Evolutionary conservation across 179 eudicot species (phyloP).

Genomic region (Corrigiola litoralis): DNA sequence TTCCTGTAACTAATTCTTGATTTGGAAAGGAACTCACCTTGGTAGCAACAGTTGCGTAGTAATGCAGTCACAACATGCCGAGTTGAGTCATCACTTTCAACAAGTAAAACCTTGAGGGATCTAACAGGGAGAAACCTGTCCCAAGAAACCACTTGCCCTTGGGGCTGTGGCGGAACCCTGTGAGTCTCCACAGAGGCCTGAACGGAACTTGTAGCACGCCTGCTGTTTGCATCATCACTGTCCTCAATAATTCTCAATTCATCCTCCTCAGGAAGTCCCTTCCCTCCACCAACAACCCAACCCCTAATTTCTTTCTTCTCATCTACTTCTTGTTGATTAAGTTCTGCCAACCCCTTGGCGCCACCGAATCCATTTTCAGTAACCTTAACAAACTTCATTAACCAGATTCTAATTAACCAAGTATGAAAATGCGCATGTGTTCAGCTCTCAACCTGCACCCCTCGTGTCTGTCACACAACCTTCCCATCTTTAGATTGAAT

Average conservation of each 20-base stretch:
- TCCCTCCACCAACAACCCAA: slow-evolving; percentile 35
- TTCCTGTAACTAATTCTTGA: background rate
- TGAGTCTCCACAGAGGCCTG: slow-evolving; percentile 25
- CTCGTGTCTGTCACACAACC: slow-evolving; percentile 27
- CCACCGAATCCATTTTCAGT: slow-evolving; percentile 31
- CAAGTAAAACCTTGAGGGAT: slow-evolving; percentile 53
- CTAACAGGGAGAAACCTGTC: slow-evolving; percentile 55
- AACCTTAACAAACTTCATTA: slow-evolving; percentile 46
- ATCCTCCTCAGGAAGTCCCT: slow-evolving; percentile 41
- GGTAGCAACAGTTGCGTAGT: slow-evolving; percentile 60
- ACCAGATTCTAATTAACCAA: slow-evolving; percentile 50
- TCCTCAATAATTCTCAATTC: slow-evolving; percentile 32
- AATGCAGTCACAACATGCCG: slow-evolving; percentile 61
- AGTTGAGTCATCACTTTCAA: slow-evolving; percentile 59
- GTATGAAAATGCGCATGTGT: slow-evolving; percentile 27
- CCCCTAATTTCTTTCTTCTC: slow-evolving; percentile 37
- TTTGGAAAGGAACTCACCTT: slow-evolving; percentile 33
- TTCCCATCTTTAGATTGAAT: slow-evolving; percentile 41
- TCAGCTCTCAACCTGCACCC: slow-evolving; percentile 23
- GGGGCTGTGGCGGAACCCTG: slow-evolving; percentile 28
- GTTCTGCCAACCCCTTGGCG: slow-evolving; percentile 38
- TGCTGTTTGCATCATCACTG: slow-evolving; percentile 15
- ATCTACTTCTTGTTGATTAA: slow-evolving; percentile 28
- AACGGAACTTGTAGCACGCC: slow-evolving; percentile 17
- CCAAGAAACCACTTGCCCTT: slow-evolving; percentile 41